Base-by-base conservation (phyloP, 1,139 yeast genomes). In the Candida buenavistaensis region DNA sequence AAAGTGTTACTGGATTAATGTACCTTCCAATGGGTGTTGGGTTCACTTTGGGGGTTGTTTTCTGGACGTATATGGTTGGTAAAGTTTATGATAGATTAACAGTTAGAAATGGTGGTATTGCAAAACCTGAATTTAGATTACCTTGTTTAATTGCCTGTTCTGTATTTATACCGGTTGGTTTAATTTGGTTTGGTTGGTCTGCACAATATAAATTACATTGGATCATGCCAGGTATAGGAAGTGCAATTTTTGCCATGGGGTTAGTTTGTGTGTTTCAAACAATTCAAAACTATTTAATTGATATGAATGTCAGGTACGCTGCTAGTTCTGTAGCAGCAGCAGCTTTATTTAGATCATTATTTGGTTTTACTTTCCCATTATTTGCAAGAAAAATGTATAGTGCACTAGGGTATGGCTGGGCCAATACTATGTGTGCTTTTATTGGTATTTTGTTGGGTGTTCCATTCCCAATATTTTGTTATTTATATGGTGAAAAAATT, bases 311-410 rank as follows among this genome's bases (percentile, higher is more conserved):
- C 6, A 48, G 67, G 31, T 66, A 57, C 38, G 72, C 74, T 0
- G 74, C 75, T 3, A 62, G 69, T 23, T 62, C 72, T 6, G 70
- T 68, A 6, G 73, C 74, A 2, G 74, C 75, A 1, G 73, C 73
- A 1, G 73, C 75, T n/a, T 57, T 69, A 28, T 68, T 67, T 48
- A 51, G 75, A 36, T 64, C 69, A 9, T 47, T 67, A 22, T 65
- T 68, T 46, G 75, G 74, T 4, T 68, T 67, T 41, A 50, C 59
- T 32, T 68, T 68, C 50, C 75, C 75, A 2, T 49, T 68, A 14
- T 65, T 68, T 46, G 75, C 75, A 7, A 46, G 51, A 23, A 50
- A 56, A 28, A 66, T 69, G 72, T 69, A 68, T 39, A 56, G 47
- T 17, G 54, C 48, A 25, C 43, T 69, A 40, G 68, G 65, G 5